Base-by-base conservation (phyloP, 345 rosid species). In the Cardamine resedifolia region DNA sequence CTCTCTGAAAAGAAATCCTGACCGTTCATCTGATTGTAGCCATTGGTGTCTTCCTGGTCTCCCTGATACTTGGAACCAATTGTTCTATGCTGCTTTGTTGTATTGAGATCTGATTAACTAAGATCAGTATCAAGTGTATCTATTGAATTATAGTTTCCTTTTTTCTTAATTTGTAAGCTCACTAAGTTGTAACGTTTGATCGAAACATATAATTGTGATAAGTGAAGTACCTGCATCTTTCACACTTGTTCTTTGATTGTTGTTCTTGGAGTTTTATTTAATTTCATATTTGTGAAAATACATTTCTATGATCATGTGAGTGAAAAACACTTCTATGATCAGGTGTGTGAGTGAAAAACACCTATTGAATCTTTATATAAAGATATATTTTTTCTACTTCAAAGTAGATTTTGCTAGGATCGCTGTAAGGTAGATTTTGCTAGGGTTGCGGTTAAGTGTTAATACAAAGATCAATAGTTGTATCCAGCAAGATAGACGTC, bases 21-120 rank as follows among this genome's bases (percentile, higher is more conserved):
- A 44, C 4, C 81, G 81, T 24, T 88, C 90, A 24, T 95, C 97
- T 10, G 99, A 95, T 80, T 91, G 99, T 77, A 95, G 99, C 85
- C 99, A 95, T 71, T 95, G 99, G 99, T 95, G 99, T 84, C 96
- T 95, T 62, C 99, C 99, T 67, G 99, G 99, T 33, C 76, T 95
- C 44, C 98, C 96, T 57, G 99, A 95, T 74, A 86, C 96, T 64
- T 91, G 99, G 99, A 95, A 90, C 80, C 86, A 91, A 65, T 72
- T 95, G 24, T 78, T 95, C 55, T 90, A 86, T 45, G 79, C 93
- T 52, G 73, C 82, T 49, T 75, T 89, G 82, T 77, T 94, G 77
- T 85, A 75, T 67, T 85, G 65, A 73, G 50, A 34, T 52, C 44
- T 68, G 45, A 23, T 63, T 51, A 67, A 43, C 49, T 23, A 60